A percentile compares a stretch with the other conserved stretches of the same genome.
Evolutionary conservation across 2,329 filamentous ascomycete species (phyloP).

Genomic region (Beauveria bassiana): DNA sequence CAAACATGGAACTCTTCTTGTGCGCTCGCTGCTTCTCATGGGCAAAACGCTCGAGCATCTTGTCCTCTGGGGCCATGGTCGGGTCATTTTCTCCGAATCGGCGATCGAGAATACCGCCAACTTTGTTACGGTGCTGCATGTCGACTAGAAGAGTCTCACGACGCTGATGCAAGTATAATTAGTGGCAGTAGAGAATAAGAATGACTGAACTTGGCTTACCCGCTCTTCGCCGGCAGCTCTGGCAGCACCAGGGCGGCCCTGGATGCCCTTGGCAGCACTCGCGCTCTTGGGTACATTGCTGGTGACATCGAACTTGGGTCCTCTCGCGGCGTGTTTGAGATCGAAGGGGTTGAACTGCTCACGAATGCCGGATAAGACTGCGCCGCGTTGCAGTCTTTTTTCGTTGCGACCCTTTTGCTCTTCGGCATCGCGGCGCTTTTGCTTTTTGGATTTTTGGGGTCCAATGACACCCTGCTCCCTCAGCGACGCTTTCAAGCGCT

Average conservation of each 20-base stretch:
- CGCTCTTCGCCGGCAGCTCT: conserved; percentile 83
- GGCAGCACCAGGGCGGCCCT: conserved; percentile 72
- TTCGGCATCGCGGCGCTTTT: conserved; percentile 67
- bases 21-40: conserved; percentile 73
- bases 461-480: conserved; percentile 84
- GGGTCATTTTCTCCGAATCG: conserved; percentile 95
- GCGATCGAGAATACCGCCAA: conserved; percentile 85
- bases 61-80: conserved; percentile 86
- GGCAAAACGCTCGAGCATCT: conserved; percentile 84
- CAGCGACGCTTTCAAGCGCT: conserved; percentile 86
- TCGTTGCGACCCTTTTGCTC: conserved; percentile 58
- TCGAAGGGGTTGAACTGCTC: conserved; percentile 99
- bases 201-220: conserved; percentile 35
- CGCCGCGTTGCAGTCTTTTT: conserved; percentile 68
- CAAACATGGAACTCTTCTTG: conserved; percentile 75
- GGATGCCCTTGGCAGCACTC: conserved; percentile 49
- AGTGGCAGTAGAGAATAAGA: conserved; percentile 4
- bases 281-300: conserved; percentile 51
- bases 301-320: conserved; percentile 79
- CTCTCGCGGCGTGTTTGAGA: conserved; percentile 69
- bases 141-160: conserved; percentile 80
- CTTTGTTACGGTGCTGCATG: conserved; percentile 81
- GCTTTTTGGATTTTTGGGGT: conserved; percentile 91
- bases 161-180: conserved; percentile 39
- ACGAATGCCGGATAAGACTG: conserved; percentile 76